A percentile compares a stretch with the other conserved stretches of the same genome.
Evolutionary conservation across 1,284 basidiomycete species (phyloP).

Genomic region (Pascua sp.): DNA sequence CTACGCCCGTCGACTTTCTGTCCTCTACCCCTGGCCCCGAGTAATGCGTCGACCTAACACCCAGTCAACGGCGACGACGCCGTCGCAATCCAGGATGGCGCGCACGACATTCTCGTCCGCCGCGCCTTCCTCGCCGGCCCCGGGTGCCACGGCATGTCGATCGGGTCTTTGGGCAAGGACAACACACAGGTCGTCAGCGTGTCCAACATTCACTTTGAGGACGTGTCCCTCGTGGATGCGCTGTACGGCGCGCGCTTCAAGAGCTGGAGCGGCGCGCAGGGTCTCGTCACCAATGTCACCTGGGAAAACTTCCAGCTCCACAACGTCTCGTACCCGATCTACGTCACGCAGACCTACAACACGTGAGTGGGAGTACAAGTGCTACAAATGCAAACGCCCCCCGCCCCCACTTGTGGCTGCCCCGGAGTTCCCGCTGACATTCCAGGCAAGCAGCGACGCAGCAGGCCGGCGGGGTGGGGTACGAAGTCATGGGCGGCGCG

Average conservation of each 20-base stretch:
- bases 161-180: conserved; percentile 54
- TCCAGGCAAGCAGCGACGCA: no score
- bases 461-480: no score
- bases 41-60: no score
- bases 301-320: conserved; percentile 53
- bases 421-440: no score
- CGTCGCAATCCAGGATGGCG: conserved; percentile 54
- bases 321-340: conserved; percentile 49
- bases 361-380: conserved; percentile 13
- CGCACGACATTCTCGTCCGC: conserved; percentile 52
- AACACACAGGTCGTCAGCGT: conserved; percentile 38
- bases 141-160: conserved; percentile 54
- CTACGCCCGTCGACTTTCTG: no score
- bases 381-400: no score
- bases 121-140: conserved; percentile 54
- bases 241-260: conserved; percentile 54
- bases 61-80: conserved; percentile 56
- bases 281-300: conserved; percentile 52
- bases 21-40: no score
- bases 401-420: no score
- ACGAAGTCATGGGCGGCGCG: no score
- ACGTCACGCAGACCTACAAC: conserved; percentile 54
- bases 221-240: conserved; percentile 39
- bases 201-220: conserved; percentile 24
- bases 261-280: conserved; percentile 55